Evolutionary conservation across 2,329 filamentous ascomycete species (phyloP).

Genomic region (Colletotrichum viniferum): DNA sequence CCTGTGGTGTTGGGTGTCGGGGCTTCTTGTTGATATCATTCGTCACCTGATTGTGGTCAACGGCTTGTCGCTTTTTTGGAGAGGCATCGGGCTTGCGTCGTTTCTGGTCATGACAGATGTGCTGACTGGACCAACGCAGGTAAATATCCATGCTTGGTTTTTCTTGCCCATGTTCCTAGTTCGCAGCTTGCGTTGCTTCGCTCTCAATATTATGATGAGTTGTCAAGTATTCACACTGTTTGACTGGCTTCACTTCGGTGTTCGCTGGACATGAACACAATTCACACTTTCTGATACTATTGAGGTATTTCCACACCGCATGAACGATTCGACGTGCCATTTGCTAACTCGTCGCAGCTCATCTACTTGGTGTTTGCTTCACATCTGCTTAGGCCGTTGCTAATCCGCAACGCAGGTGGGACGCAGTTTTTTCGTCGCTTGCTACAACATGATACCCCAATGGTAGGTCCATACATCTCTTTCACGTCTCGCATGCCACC

Average conservation of each 20-base stretch:
- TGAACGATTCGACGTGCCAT: neutral
- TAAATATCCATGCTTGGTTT: constrained; percentile 22
- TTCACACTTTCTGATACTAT: constrained; percentile 59
- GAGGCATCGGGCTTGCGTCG: neutral
- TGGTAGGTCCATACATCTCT: neutral
- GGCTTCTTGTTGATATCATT: constrained; percentile 67
- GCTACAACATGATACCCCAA: neutral
- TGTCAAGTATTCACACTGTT: constrained; percentile 65
- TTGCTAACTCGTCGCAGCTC: neutral
- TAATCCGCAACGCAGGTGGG: constrained; percentile 7
- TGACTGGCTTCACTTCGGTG: constrained; percentile 48
- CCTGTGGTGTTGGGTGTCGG: constrained; percentile 55
- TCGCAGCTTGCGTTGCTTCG: neutral
- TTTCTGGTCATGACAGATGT: neutral
- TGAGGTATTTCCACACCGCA: constrained; percentile 35
- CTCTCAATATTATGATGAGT: constrained; percentile 49
- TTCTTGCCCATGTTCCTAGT: constrained; percentile 4
- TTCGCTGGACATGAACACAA: constrained; percentile 55
- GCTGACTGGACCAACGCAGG: constrained; percentile 25
- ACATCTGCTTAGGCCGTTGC: neutral
- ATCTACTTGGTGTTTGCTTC: neutral
- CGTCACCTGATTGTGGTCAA: constrained; percentile 64
- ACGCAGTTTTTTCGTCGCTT: constrained; percentile 13
- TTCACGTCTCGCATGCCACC: neutral
- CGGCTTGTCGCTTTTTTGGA: neutral